Evolutionary conservation across 257 asterid genomes (phyloP), one percentile per base, ranked within the genome.

Genomic region (Thymus quinquecostatus): DNA sequence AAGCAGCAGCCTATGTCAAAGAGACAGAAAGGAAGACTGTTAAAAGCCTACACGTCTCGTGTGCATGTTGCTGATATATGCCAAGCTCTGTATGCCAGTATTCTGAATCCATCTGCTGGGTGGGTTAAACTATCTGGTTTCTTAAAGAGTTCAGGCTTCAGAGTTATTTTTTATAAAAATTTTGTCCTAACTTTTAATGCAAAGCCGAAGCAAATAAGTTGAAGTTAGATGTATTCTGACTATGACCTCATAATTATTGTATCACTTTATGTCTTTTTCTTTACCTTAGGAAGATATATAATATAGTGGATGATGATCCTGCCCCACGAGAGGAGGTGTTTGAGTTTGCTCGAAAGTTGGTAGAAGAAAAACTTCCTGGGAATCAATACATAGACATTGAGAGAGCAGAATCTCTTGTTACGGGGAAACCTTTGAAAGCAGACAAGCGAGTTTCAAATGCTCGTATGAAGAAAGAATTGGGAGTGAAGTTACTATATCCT

Each of bases 1-100:
- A 91, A 88, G 81, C 82, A 82, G 81, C 86, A 66, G 69, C 72
- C 88, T 40, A 85, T 79, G 59, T 86, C 98, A 3, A 76, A 63
- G 63, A 70, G 79, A 65, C 97, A 93, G 82, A 84, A 70, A 67
- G 77, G 41, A 71, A 86, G 98, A 83, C 72, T 79, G 21, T 82
- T 69, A 3, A 89, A 87, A 81, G 77, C 54, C 33, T 89, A 81
- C 75, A 91, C 96, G 2, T 86, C 98, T 30, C 87, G 98, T 27
- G 84, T 94, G 81, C 98, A 94, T 62, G 96, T 89, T 69, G 82
- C 90, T 71, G 96, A 94, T 77, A 84, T 94, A 70, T 86, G 97
- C 78, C 97, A 91, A 82, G 85, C 92, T 28, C 89, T 94, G 55
- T 76, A 82, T 80, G 95, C 98, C 60, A 80, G 92, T 77, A 80